Percentiles rank a stretch among this genome's conserved stretches.
These are phyloP conservation scores for Neospermospora avenae DNA, from an alignment of 2,329 filamentous ascomycete genomes.

Conservation along the genomic window DNA sequence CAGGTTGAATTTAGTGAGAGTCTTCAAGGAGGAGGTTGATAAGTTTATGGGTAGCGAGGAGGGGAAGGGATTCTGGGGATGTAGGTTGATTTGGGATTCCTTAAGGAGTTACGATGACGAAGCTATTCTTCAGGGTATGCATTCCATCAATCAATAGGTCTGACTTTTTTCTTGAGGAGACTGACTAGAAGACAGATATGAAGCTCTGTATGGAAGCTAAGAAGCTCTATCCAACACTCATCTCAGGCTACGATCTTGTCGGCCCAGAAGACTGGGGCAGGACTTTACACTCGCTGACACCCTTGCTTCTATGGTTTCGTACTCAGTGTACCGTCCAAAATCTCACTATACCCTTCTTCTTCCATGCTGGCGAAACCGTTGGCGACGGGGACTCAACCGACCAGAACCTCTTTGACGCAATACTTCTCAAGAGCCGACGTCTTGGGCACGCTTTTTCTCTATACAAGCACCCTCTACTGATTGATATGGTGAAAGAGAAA, in stretches of 20 bases:
- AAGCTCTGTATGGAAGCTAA: conserved; percentile 80
- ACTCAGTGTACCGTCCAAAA: conserved; percentile 70
- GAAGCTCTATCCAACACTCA: conserved; percentile 67
- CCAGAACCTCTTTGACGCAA: conserved; percentile 77
- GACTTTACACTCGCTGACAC: conserved; percentile 69
- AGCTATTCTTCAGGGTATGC: conserved; percentile 56
- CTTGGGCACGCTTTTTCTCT: conserved; percentile 85
- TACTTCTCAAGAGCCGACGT: conserved; percentile 76
- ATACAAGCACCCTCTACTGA: conserved; percentile 82
- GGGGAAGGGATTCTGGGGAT: conserved; percentile 74
- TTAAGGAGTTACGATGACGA: conserved; percentile 61
- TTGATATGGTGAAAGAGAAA: conserved; percentile 81
- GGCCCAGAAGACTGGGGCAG: conserved; percentile 79
- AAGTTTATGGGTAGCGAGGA: conserved; percentile 47
- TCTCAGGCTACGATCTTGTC: conserved; percentile 84
- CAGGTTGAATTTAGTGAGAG: conserved; percentile 64
- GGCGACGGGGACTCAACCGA: conserved; percentile 73
- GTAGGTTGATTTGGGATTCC: conserved; percentile 77
- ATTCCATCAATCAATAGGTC: neutral
- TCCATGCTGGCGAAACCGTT: conserved; percentile 86
- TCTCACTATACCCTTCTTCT: conserved; percentile 85
- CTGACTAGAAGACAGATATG: conserved; percentile 53
- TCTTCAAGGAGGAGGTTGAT: conserved; percentile 71
- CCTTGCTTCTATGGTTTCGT: conserved; percentile 86
- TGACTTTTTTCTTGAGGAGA: neutral